Conservation (phyloP, 805 yeast genomes). For the Wickerhamiella parazyma region DNA sequence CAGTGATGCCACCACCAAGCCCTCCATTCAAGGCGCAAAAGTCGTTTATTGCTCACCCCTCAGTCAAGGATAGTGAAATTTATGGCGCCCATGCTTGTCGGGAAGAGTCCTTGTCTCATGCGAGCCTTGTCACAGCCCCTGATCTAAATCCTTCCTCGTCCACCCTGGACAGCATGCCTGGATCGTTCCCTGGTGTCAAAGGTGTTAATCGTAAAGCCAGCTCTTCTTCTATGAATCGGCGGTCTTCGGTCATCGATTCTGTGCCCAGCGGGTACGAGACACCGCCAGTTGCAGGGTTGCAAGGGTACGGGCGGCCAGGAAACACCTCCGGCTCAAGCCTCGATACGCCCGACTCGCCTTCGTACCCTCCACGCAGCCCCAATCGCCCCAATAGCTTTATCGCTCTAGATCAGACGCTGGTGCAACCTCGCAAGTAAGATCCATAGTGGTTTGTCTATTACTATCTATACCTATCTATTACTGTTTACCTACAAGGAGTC, state of each 20-base stretch:
- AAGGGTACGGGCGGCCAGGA: neutral
- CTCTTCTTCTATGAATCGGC: neutral
- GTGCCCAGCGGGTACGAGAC: neutral
- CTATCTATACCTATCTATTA: no score
- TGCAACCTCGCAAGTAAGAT: neutral
- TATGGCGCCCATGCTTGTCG: neutral
- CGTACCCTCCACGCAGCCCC: slow-evolving; percentile 4
- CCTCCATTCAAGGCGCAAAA: neutral
- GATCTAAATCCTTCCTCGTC: neutral
- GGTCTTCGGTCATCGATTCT: neutral
- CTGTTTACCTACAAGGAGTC: neutral
- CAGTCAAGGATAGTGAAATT: neutral
- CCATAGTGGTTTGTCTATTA: no score
- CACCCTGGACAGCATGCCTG: slow-evolving; percentile 3
- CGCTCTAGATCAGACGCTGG: slow-evolving; percentile 2
- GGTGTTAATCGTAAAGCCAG: neutral
- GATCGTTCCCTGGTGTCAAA: neutral
- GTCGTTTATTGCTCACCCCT: neutral
- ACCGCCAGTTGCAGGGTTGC: neutral
- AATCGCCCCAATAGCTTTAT: slow-evolving; percentile 7
- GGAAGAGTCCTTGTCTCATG: neutral
- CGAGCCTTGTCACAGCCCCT: neutral
- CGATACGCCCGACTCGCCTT: slow-evolving; percentile 1
- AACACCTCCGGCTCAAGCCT: neutral
- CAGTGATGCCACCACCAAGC: neutral